Base-by-base conservation (phyloP, 1,284 basidiomycete species). In the Irpex sp. region DNA sequence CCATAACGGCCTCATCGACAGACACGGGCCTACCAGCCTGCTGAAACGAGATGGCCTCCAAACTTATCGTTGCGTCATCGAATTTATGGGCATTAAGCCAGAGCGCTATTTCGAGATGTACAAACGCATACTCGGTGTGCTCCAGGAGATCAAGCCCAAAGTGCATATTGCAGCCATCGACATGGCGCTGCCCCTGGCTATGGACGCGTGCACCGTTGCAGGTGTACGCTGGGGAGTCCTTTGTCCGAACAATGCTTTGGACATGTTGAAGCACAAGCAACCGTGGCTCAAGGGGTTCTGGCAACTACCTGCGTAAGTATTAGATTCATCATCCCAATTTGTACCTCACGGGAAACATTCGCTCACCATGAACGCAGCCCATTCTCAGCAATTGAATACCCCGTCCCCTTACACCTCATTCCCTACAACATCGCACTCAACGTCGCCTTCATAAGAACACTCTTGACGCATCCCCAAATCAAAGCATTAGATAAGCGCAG, bases 271-370 rank as follows among this genome's bases (percentile, higher is more conserved):
- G 57, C 49, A 53, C 18, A 35, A 58, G 4, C 64, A 65, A 45
- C 64, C 64, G 16, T 51, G 47, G 12, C 47, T 65, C 10, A 57
- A 58, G 55, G 64, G 64, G 2, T 61, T 65, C 21, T 65, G 64
- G 64, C 58, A 63, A 23, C 49, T 57, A 42, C 64, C 64, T 35
- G 58, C 64, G 64, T 65, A 61, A n/a, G 61, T 64, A 12, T 33
- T 33, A 33, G 28, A 33, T 33, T 33, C 28, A 33, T 33, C 28
- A 33, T 33, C 28, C 28, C 28, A 33, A 33, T 7, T 33, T 33
- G 28, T 33, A 33, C 28, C 28, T 33, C 28, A 5, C 28, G n/a
- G 39, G 39, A 16, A 45, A 14, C n/a, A 45, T 28, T 39, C 42
- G 10, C 55, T 36, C 42, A n/a, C 47, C 39, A 33, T 33, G 14